phyloP scores from a whole-genome alignment of 495 filamentous ascomycete species.

The Penicillium egyptiacum region DNA sequence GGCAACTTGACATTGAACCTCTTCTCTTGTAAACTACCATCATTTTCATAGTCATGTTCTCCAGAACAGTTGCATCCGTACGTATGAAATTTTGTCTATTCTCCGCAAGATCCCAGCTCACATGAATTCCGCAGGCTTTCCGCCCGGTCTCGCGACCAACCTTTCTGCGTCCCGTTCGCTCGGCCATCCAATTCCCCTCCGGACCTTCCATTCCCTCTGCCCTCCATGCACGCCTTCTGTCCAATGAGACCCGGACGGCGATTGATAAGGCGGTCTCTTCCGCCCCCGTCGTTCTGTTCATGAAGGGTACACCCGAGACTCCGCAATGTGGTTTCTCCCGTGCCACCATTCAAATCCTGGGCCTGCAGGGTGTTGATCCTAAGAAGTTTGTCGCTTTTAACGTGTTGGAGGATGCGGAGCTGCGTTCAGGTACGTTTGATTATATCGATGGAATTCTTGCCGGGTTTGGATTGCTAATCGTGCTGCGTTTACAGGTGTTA shows the following conservation, averaged over 20 bases:
- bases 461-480: slow-evolving; percentile 3
- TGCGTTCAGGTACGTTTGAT: slow-evolving; percentile 71
- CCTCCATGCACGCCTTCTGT: slow-evolving; percentile 64
- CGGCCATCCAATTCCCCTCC: slow-evolving; percentile 30
- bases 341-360: slow-evolving; percentile 91
- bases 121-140: slow-evolving; percentile 31
- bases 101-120: neutral
- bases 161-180: slow-evolving; percentile 26
- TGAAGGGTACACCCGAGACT: slow-evolving; percentile 96
- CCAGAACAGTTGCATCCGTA: slow-evolving; percentile 39
- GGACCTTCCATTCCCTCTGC: slow-evolving; percentile 21
- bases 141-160: slow-evolving; percentile 38
- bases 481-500: slow-evolving; percentile 66
- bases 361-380: slow-evolving; percentile 94
- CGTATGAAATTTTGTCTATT: slow-evolving; percentile 5
- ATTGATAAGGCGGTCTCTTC: slow-evolving; percentile 86
- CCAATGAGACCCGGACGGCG: slow-evolving; percentile 68
- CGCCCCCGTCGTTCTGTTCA: slow-evolving; percentile 92
- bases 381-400: slow-evolving; percentile 95
- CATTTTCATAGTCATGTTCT: slow-evolving; percentile 35
- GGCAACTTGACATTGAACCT: slow-evolving; percentile 1
- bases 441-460: neutral
- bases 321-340: slow-evolving; percentile 98
- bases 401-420: slow-evolving; percentile 84
- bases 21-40: slow-evolving; percentile 2